Percentiles rank a stretch among this genome's conserved stretches.
Conservation (phyloP, 495 filamentous ascomycete genomes). For the Clohesyomyces aquaticus region DNA sequence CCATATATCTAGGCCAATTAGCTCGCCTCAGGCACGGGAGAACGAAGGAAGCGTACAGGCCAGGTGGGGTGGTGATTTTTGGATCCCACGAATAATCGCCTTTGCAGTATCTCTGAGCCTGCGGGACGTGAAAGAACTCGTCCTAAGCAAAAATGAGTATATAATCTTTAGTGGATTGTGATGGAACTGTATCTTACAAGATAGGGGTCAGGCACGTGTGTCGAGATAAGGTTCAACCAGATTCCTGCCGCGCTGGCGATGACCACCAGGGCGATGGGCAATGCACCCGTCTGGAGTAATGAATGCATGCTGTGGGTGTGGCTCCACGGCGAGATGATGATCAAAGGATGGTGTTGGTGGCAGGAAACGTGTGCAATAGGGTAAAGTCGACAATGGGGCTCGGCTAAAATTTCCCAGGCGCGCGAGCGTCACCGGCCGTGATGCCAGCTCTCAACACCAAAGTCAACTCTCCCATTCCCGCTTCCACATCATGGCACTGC, state of each 20-base stretch:
- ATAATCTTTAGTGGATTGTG: not conserved
- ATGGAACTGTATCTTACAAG: conserved; percentile 53
- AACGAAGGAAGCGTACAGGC: conserved; percentile 61
- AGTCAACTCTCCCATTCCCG: conserved; percentile 16
- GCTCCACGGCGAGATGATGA: no score
- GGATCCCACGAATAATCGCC: conserved; percentile 85
- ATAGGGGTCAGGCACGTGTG: conserved; percentile 76
- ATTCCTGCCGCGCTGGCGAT: conserved; percentile 20
- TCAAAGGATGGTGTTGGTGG: conserved; percentile 16
- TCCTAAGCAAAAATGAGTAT: conserved; percentile 58
- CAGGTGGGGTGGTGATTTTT: conserved; percentile 95
- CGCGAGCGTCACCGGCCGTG: not conserved
- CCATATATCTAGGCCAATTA: conserved; percentile 54
- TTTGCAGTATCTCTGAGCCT: conserved; percentile 83
- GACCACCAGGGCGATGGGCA: conserved; percentile 19
- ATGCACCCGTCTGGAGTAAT: conserved; percentile 15
- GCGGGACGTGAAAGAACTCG: conserved; percentile 92
- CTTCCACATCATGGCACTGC: conserved; percentile 70
- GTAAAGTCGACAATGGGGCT: no score
- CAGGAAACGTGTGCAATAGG: no score
- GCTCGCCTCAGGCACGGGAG: conserved; percentile 4
- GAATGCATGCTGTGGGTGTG: no score
- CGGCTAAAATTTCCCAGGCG: conserved; percentile 29
- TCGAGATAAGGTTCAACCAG: conserved; percentile 41
- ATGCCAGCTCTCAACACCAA: conserved; percentile 15